Evolutionary conservation across 345 rosid genomes (phyloP).

Genomic region (Brassica carinata): DNA sequence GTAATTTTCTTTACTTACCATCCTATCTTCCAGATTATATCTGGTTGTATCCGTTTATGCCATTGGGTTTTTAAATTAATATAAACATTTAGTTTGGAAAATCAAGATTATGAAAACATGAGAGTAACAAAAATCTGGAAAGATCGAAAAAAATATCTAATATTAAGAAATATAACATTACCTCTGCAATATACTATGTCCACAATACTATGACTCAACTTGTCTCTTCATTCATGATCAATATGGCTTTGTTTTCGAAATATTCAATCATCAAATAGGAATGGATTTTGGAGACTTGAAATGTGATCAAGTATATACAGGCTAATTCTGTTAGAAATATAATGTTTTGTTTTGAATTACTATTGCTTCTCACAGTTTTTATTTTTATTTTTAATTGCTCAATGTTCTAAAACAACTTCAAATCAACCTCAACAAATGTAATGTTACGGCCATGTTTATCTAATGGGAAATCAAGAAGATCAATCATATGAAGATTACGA

Average conservation of each 20-base stretch:
- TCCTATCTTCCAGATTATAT: too few relatives aligned
- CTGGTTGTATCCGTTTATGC: neutral
- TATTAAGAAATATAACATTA: too few relatives aligned
- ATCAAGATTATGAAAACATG: too few relatives aligned
- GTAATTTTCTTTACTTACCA: neutral
- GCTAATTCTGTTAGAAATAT: neutral
- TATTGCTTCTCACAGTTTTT: neutral
- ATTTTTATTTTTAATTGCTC: neutral
- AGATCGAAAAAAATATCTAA: too few relatives aligned
- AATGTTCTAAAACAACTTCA: neutral
- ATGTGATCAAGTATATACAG: neutral
- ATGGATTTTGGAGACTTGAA: neutral
- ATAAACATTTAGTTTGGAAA: neutral
- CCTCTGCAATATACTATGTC: too few relatives aligned
- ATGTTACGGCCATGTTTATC: neutral
- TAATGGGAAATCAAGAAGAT: too few relatives aligned
- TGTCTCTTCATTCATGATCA: slow-evolving; percentile 28
- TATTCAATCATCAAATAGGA: slow-evolving; percentile 7
- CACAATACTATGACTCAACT: slow-evolving; percentile 39
- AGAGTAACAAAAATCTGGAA: too few relatives aligned
- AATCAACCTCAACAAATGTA: neutral
- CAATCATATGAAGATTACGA: too few relatives aligned
- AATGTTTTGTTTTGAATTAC: neutral
- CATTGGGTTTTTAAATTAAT: neutral
- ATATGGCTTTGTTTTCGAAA: neutral